Base-by-base conservation (phyloP, 2,329 filamentous ascomycete species). In the Diatrype stigma region DNA sequence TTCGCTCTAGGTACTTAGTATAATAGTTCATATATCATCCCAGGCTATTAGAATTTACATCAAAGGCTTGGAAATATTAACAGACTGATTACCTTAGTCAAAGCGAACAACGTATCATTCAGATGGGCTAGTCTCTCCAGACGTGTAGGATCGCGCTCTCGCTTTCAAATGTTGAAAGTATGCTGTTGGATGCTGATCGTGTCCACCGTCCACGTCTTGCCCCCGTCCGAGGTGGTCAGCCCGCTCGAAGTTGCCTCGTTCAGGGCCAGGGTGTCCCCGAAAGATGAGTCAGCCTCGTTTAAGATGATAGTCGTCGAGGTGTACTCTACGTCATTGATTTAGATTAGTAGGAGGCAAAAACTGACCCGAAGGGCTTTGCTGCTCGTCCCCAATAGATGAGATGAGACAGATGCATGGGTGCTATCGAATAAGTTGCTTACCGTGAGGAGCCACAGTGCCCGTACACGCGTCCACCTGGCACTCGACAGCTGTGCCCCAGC, bases 401-500 rank as follows among this genome's bases (percentile, higher is more conserved):
- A n/a, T n/a, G n/a, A n/a, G n/a, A n/a, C n/a, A n/a, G n/a, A n/a
- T n/a, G n/a, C n/a, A n/a, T n/a, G n/a, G n/a, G n/a, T n/a, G n/a
- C n/a, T n/a, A n/a, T 10, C 10, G 26, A 30, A 10, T 30, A 30
- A 10, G 26, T 30, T 30, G 14, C 64, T 51, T 61, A 68, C 65
- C 42, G 49, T 67, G 65, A 45, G 63, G 53, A n/a, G 58, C 56
- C 14, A 56, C 60, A 6, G 56, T 62, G 42, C 58, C 59, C 16
- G 64, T 38, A 30, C 60, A 66, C 3, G 55, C 56, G 6, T 62
- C 59, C 14, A 60, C 63, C 54, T 67, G 63, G 46, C 64, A 67
- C 45, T 67, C 65, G 2, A 65, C 63, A 10, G 65, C 65, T 0
- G 65, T 67, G 14, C 64, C 65, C 60, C 62, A 68, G 17, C 64